phyloP scores from a whole-genome alignment of 2,329 filamentous ascomycete genomes.

The Epichloe bromicola region DNA sequence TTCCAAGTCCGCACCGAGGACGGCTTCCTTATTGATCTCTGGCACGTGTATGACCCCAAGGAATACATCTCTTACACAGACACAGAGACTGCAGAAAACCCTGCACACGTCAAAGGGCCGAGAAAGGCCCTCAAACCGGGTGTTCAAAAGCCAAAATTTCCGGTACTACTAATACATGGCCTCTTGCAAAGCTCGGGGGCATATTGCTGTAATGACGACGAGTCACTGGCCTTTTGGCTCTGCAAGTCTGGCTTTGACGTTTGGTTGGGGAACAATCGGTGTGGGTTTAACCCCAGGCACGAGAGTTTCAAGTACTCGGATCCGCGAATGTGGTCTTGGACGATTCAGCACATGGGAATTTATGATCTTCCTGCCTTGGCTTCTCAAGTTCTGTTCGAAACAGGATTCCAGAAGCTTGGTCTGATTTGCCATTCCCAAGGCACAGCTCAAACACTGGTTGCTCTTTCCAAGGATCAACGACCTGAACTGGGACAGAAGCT shows the following conservation, averaged over 20 bases:
- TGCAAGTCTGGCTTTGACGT: slow-evolving; percentile 89
- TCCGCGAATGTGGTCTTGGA: slow-evolving; percentile 94
- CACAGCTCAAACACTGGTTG: slow-evolving; percentile 77
- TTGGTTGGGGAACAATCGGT: slow-evolving; percentile 90
- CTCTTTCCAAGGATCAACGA: slow-evolving; percentile 77
- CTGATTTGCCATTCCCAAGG: slow-evolving; percentile 84
- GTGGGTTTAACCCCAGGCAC: slow-evolving; percentile 71
- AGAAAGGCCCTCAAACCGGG: slow-evolving; percentile 26
- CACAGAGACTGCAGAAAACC: neutral
- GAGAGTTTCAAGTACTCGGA: slow-evolving; percentile 56
- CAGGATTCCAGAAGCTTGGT: slow-evolving; percentile 69
- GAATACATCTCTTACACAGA: slow-evolving; percentile 39
- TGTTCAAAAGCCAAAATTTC: slow-evolving; percentile 50
- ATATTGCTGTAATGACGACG: slow-evolving; percentile 82
- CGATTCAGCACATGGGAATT: slow-evolving; percentile 85
- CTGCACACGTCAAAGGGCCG: slow-evolving; percentile 13
- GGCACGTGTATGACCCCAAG: slow-evolving; percentile 77
- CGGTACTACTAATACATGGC: slow-evolving; percentile 77
- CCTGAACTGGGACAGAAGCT: slow-evolving; percentile 73
- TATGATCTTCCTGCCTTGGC: slow-evolving; percentile 75
- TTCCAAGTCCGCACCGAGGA: slow-evolving; percentile 87
- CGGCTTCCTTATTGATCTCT: slow-evolving; percentile 78
- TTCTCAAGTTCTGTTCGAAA: slow-evolving; percentile 68
- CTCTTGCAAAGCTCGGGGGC: slow-evolving; percentile 84
- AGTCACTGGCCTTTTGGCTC: slow-evolving; percentile 81